Evolutionary conservation across 2,329 filamentous ascomycete species (phyloP).

Genomic region (Sporothrix mexicana): DNA sequence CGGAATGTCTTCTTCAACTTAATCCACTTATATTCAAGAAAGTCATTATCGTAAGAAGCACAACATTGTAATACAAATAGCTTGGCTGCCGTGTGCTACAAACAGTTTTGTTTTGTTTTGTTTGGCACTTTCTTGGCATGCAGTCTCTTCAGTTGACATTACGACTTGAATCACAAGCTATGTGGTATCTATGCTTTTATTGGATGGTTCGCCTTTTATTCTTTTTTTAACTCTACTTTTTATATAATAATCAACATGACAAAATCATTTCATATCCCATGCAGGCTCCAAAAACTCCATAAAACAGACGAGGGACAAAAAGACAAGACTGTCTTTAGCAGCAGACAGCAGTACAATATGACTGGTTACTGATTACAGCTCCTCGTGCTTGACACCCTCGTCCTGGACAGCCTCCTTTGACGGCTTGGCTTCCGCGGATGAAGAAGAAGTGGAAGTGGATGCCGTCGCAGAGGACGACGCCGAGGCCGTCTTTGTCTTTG

Average conservation of each 20-base stretch:
- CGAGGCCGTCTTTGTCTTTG: constrained; percentile 39
- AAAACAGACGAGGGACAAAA: background rate
- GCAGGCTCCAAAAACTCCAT: constrained; percentile 1
- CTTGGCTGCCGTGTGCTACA: constrained; percentile 10
- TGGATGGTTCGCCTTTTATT: background rate
- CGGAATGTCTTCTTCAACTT: background rate
- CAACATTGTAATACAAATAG: background rate
- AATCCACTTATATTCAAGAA: background rate
- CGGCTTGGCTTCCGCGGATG: constrained; percentile 42
- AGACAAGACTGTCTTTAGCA: background rate
- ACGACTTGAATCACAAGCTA: background rate
- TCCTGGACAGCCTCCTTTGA: constrained; percentile 39
- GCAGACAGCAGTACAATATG: background rate
- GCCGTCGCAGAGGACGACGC: constrained; percentile 38
- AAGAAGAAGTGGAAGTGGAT: constrained; percentile 46
- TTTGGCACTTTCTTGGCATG: background rate
- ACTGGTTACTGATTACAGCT: constrained; percentile 39
- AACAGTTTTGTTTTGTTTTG: background rate
- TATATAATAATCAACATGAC: background rate
- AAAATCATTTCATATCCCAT: background rate
- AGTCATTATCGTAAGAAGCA: too few species aligned
- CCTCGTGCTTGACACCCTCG: constrained; percentile 43
- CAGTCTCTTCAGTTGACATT: background rate
- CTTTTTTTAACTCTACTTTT: background rate
- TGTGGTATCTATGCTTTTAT: constrained; percentile 12